These are phyloP conservation scores for Heliamphora pulchella DNA, from an alignment of 179 eudicot species.

Conservation along the genomic window DNA sequence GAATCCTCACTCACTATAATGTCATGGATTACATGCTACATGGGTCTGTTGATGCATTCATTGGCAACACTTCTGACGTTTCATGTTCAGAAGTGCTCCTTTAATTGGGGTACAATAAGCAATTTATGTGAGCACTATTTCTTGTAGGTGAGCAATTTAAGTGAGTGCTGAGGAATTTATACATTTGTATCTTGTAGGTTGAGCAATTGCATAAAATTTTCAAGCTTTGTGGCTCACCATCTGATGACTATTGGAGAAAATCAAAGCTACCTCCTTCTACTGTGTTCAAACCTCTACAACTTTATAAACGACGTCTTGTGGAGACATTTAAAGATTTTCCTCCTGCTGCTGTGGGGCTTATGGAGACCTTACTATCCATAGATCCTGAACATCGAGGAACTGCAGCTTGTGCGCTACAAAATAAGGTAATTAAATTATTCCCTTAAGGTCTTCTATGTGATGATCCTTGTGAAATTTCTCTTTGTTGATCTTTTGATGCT, in stretches of 20 bases:
- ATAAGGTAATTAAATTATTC: constrained; percentile 41
- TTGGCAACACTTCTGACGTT: not conserved
- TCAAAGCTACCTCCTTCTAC: constrained; percentile 58
- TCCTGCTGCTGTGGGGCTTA: constrained; percentile 46
- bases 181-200: constrained; percentile 41
- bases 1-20: not conserved
- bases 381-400: constrained; percentile 71
- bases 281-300: constrained; percentile 60
- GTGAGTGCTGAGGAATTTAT: not conserved
- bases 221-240: constrained; percentile 88
- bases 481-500: not conserved
- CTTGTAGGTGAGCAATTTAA: not conserved
- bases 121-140: too few relatives aligned
- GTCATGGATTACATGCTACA: not conserved
- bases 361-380: constrained; percentile 68
- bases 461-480: not conserved
- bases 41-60: not conserved
- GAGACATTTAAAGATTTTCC: constrained; percentile 64
- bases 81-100: not conserved
- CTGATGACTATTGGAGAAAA: constrained; percentile 73
- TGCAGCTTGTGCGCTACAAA: constrained; percentile 65
- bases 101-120: not conserved
- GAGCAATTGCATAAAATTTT: constrained; percentile 87
- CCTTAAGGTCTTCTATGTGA: not conserved
- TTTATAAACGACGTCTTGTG: constrained; percentile 50